Conservation (phyloP, 805 yeast species). For the Sugiyamaella americana region DNA sequence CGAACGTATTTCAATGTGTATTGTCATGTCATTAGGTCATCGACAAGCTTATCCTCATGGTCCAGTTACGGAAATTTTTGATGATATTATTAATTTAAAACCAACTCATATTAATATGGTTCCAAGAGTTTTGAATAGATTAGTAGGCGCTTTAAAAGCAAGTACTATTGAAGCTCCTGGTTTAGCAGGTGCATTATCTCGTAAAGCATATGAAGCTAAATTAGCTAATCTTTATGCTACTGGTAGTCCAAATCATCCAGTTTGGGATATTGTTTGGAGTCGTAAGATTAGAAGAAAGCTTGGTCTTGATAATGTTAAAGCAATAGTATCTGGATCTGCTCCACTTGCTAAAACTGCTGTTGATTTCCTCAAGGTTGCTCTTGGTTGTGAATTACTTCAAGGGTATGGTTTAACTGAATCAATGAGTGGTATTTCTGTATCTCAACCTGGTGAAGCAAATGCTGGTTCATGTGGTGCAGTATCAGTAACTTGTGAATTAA, state of each 20-base stretch:
- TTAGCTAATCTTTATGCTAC: slow-evolving; percentile 32
- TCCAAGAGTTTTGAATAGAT: slow-evolving; percentile 57
- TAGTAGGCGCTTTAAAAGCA: slow-evolving; percentile 55
- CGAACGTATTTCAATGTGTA: slow-evolving; percentile 45
- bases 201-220: slow-evolving; percentile 40
- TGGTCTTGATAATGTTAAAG: slow-evolving; percentile 43
- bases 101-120: slow-evolving; percentile 54
- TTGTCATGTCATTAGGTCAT: slow-evolving; percentile 43
- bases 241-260: slow-evolving; percentile 33
- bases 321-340: slow-evolving; percentile 55
- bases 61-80: slow-evolving; percentile 49
- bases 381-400: slow-evolving; percentile 50
- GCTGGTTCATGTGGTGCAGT: slow-evolving; percentile 59
- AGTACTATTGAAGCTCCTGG: slow-evolving; percentile 41
- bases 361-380: slow-evolving; percentile 53
- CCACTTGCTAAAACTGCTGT: slow-evolving; percentile 62
- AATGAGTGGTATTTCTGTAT: slow-evolving; percentile 52
- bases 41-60: slow-evolving; percentile 51
- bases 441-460: slow-evolving; percentile 39
- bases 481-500: slow-evolving; percentile 49
- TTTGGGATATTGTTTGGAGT: slow-evolving; percentile 36
- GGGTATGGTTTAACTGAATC: slow-evolving; percentile 77
- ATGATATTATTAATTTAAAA: slow-evolving; percentile 48
- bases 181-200: slow-evolving; percentile 38
- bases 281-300: slow-evolving; percentile 41